Evolutionary conservation across 352 stramenopile species (phyloP), one percentile per base, ranked within the genome.

Genomic region (Globisporangium nodosum): DNA sequence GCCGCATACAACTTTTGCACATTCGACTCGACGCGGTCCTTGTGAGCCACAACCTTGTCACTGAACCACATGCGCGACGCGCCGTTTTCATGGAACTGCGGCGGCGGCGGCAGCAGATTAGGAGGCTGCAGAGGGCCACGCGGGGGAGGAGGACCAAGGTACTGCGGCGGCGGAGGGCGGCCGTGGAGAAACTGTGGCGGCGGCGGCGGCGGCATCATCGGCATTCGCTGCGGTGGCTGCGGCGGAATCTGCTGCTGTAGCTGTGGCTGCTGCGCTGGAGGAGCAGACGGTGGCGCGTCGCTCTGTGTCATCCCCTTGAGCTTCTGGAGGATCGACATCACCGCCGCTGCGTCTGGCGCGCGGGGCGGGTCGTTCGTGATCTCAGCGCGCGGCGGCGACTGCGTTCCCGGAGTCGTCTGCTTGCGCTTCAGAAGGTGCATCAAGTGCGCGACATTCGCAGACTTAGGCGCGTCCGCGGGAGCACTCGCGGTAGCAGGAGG

Each of bases 281-380:
- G 39, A 11, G 55, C 45, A 30, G 45, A 0, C 42, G 49, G 21
- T 20, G 45, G 16, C 27, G 53, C 18, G 31, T 73, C 69, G 20
- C 54, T 49, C 33, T 72, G 62, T 21, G 70, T 73, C 52, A 92
- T 52, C 0, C 76, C 80, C 52, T 92, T 89, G 27, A 94, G 68
- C 58, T 91, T 92, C 61, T 92, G 79, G 49, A 94, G 59, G 37
- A 94, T 90, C 6, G 81, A 93, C 83, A 93, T 94, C 31, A 94
- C 85, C 12, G 82, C 83, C 15, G 80, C 77, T 3, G 83, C 64
- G 49, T 91, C 73, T 2, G 83, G 81, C 7, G 77, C 73, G 21
- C 65, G 66, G 50, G 76, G 68, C 12, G 68, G 61, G n/a, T 85
- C 77, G 49, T 85, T 90, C 5, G 79, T 82, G 63, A 85, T 84